Evolutionary conservation across 1,284 basidiomycete species (phyloP).

Genomic region (Mycena citricolor): DNA sequence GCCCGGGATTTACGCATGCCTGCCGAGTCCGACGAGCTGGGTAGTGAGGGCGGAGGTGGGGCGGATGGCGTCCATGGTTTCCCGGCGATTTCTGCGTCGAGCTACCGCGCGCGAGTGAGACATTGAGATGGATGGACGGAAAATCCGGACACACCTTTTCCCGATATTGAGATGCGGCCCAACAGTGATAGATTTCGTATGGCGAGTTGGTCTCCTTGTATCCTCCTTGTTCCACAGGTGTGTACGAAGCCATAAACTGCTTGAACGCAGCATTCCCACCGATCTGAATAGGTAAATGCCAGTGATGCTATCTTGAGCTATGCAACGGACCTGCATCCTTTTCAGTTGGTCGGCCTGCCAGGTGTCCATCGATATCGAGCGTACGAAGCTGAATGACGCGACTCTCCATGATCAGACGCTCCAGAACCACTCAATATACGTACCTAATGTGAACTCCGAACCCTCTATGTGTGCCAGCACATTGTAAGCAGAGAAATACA

Average conservation of each 20-base stretch:
- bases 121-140: slow-evolving; percentile 5
- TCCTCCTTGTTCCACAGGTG: slow-evolving; percentile 69
- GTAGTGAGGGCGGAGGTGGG: slow-evolving; percentile 49
- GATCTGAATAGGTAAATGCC: slow-evolving; percentile 44
- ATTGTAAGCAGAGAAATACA: slow-evolving; percentile 88
- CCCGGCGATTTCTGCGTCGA: slow-evolving; percentile 68
- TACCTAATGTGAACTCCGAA: slow-evolving; percentile 86
- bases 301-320: slow-evolving; percentile 16
- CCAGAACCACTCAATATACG: no score
- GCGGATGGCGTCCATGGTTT: slow-evolving; percentile 70
- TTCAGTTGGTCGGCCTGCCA: slow-evolving; percentile 90
- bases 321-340: slow-evolving; percentile 76
- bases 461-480: slow-evolving; percentile 86
- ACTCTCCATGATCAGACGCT: not conserved
- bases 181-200: slow-evolving; percentile 85
- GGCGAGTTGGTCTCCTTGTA: slow-evolving; percentile 69
- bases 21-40: slow-evolving; percentile 60
- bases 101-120: slow-evolving; percentile 39
- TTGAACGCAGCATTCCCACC: slow-evolving; percentile 85
- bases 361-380: slow-evolving; percentile 93
- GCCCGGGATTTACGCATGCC: slow-evolving; percentile 76
- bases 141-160: slow-evolving; percentile 69
- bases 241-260: slow-evolving; percentile 75
- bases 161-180: slow-evolving; percentile 89
- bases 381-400: slow-evolving; percentile 67